Conservation (phyloP, 1,139 yeast genomes). For the Suhomyces yuchorum region DNA sequence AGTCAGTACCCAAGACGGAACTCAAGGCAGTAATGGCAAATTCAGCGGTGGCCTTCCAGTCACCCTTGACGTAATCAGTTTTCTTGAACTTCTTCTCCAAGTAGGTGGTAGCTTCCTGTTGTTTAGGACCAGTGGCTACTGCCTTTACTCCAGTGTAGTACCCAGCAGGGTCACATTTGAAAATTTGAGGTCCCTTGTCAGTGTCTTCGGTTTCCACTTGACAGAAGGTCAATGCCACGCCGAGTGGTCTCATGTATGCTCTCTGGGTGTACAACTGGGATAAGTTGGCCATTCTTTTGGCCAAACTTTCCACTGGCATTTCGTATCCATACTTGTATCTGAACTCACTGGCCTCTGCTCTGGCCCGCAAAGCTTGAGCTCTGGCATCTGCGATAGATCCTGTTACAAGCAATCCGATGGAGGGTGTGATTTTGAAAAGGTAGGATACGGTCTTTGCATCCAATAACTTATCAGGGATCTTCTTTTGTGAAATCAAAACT, state of each 20-base stretch:
- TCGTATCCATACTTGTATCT: slow-evolving; percentile 93
- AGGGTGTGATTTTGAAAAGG: slow-evolving; percentile 77
- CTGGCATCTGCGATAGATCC: slow-evolving; percentile 98
- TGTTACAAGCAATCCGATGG: slow-evolving; percentile 88
- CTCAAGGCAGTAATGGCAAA: slow-evolving; percentile 84
- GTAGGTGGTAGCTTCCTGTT: slow-evolving; percentile 90
- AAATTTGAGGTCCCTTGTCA: slow-evolving; percentile 77
- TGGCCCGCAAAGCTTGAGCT: slow-evolving; percentile 85
- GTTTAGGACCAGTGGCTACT: slow-evolving; percentile 94
- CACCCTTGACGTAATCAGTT: slow-evolving; percentile 70
- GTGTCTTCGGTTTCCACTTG: slow-evolving; percentile 72
- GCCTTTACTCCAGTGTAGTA: slow-evolving; percentile 92
- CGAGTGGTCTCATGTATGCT: slow-evolving; percentile 98
- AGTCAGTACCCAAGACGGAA: slow-evolving; percentile 86
- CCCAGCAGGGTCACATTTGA: slow-evolving; percentile 97
- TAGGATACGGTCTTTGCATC: slow-evolving; percentile 86
- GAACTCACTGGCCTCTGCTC: slow-evolving; percentile 93
- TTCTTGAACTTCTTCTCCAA: slow-evolving; percentile 91
- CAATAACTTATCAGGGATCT: slow-evolving; percentile 90
- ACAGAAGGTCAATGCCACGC: slow-evolving; percentile 87
- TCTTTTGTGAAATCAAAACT: slow-evolving; percentile 92
- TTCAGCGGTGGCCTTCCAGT: slow-evolving; percentile 88
- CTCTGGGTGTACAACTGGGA: slow-evolving; percentile 96
- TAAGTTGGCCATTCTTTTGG: slow-evolving; percentile 93
- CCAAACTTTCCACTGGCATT: slow-evolving; percentile 92